Evolutionary conservation across 176 grass and related monocot species (phyloP).

Genomic region (Sorghum bicolor): DNA sequence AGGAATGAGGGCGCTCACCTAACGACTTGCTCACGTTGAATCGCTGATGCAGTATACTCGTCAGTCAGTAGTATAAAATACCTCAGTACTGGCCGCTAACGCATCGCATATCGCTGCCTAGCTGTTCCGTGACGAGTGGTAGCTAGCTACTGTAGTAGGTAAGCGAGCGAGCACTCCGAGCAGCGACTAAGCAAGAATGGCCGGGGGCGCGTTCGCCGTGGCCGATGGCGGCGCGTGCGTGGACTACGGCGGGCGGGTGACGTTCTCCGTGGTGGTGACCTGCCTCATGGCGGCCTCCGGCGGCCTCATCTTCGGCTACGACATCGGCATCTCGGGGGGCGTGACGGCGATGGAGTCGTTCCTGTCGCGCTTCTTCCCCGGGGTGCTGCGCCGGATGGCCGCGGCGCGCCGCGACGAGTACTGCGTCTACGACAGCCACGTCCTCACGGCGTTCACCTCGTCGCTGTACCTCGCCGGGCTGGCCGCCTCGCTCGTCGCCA

Average conservation of each 20-base stretch:
- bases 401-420: constrained; percentile 45
- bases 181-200: constrained; percentile 5
- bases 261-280: constrained; percentile 54
- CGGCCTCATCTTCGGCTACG: constrained; percentile 74
- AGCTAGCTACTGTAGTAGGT: neutral
- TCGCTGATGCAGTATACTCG: neutral
- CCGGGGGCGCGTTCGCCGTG: constrained; percentile 29
- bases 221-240: neutral
- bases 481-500: constrained; percentile 44
- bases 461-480: constrained; percentile 66
- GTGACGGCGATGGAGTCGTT: constrained; percentile 71
- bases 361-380: constrained; percentile 52
- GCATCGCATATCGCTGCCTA: neutral
- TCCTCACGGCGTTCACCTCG: constrained; percentile 63
- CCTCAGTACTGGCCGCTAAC: no score
- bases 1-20: neutral
- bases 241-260: constrained; percentile 57
- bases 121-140: neutral
- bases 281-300: constrained; percentile 72
- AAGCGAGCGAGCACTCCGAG: neutral
- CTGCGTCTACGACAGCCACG: constrained; percentile 67
- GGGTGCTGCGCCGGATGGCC: constrained; percentile 43
- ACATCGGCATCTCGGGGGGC: constrained; percentile 76
- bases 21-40: neutral
- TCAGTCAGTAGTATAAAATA: neutral